phyloP scores from a whole-genome alignment of 108 stramenopile genomes.

The Cylindrotheca closterium region DNA sequence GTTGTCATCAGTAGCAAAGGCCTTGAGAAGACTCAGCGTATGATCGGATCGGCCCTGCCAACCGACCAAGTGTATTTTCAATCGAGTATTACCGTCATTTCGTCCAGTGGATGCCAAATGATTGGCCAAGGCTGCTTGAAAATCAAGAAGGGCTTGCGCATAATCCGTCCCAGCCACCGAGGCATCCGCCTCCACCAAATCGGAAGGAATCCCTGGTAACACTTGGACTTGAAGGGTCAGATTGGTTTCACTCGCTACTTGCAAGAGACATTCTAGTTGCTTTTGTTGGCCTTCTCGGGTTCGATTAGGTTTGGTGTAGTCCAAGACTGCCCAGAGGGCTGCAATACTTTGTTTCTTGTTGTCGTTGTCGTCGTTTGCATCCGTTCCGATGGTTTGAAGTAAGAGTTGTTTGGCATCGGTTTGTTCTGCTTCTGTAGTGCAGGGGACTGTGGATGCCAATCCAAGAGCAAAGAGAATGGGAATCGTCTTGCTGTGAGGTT shows the following conservation, averaged over 20 bases:
- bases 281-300: constrained; percentile 5
- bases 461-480: background rate
- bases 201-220: constrained; percentile 2
- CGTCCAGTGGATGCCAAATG: background rate
- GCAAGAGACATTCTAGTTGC: constrained; percentile 3
- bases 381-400: background rate
- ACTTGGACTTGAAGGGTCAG: constrained; percentile 19
- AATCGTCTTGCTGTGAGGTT: background rate
- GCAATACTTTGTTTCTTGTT: background rate
- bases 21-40: constrained; percentile 11
- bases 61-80: constrained; percentile 26
- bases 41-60: constrained; percentile 27
- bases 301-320: constrained; percentile 11
- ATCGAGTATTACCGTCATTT: background rate
- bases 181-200: background rate
- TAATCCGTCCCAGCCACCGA: constrained; percentile 12
- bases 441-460: background rate
- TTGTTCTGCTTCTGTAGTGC: background rate
- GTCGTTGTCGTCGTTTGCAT: background rate
- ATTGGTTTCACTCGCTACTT: constrained; percentile 11
- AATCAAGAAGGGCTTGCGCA: constrained; percentile 21
- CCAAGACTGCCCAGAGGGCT: constrained; percentile 20
- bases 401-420: background rate
- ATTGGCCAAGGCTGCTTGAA: constrained; percentile 7
- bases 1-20: constrained; percentile 10